Evolutionary conservation across 192 early-diverging fungal species (phyloP).

Genomic region (Diversispora epigaea): DNA sequence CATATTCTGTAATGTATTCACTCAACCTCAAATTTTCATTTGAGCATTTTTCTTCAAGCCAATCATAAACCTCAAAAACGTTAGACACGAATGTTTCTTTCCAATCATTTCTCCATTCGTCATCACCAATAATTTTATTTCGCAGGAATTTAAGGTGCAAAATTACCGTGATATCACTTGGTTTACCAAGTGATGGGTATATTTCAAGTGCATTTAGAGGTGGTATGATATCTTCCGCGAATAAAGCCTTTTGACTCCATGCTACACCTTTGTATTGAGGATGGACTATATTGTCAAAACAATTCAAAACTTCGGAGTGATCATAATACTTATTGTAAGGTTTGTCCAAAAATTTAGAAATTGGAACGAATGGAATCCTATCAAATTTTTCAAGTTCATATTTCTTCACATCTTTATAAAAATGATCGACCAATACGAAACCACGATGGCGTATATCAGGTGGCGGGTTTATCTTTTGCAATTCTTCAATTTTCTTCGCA

Average conservation of each 20-base stretch:
- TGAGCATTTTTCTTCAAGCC: constrained; percentile 2
- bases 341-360: background rate
- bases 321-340: constrained; percentile 2
- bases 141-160: constrained; percentile 1
- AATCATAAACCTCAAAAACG: constrained; percentile 2
- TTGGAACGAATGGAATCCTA: constrained; percentile 8
- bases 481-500: background rate
- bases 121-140: background rate
- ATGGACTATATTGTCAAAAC: background rate
- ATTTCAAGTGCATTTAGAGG: background rate
- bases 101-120: constrained; percentile 1
- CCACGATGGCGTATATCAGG: constrained; percentile 9
- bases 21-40: background rate
- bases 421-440: constrained; percentile 9
- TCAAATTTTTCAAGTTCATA: background rate
- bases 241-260: background rate
- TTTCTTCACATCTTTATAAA: constrained; percentile 1
- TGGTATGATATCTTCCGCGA: constrained; percentile 18
- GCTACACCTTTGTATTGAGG: constrained; percentile 15
- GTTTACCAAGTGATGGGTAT: constrained; percentile 17
- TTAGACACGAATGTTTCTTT: background rate
- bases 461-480: background rate
- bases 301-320: background rate
- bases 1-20: background rate
- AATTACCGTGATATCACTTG: background rate